Base-by-base conservation (phyloP, 2,329 filamentous ascomycete species). In the Metarhizium anisopliae region DNA sequence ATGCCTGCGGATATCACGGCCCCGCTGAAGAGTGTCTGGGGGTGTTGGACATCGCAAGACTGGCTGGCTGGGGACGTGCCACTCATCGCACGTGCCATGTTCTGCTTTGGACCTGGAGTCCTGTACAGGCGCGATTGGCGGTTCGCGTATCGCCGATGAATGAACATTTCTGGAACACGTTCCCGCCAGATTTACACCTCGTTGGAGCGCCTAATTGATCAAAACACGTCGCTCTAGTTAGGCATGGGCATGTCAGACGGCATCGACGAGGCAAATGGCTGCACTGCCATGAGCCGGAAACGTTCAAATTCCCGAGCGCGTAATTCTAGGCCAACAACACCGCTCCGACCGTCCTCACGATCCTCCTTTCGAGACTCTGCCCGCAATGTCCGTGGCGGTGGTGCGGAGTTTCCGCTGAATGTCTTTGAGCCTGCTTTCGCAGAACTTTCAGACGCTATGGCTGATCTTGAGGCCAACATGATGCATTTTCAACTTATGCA, bases 401-500 rank as follows among this genome's bases (percentile, higher is more conserved):
- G 80, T 50, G 74, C 77, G 4, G 72, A 80, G 4, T 84, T 86
- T 57, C 90, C 91, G 0, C 83, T 97, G 58, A 90, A 93, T 62
- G 74, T 81, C 2, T 85, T 97, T 56, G 92, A 97, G 68, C 90
- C 91, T 0, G 87, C 89, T 14, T 97, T 99, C 70, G 90, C 90
- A 14, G 94, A 99, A 73, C 80, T 99, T 2, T 88, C 90, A 10
- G 94, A 99, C 70, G 87, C 89, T 57, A 92, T 97, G 83, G 90
- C 91, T 29, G 94, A 97, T 65, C 81, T 99, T 10, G 94, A 99
- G 75, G 90, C 91, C 58, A 97, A 99, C 70, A 91, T 97, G 77
- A 90, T 95, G 86, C 91, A 96, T 69, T 85, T 99, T 62, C 93
- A 97, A 71, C 76, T 96, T 60, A 95, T 99, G 86, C 91, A 99